Percentiles rank a stretch among this genome's conserved stretches.
These are phyloP conservation scores for Monilinia polystroma DNA, from an alignment of 2,329 filamentous ascomycete species.

Conservation along the genomic window DNA sequence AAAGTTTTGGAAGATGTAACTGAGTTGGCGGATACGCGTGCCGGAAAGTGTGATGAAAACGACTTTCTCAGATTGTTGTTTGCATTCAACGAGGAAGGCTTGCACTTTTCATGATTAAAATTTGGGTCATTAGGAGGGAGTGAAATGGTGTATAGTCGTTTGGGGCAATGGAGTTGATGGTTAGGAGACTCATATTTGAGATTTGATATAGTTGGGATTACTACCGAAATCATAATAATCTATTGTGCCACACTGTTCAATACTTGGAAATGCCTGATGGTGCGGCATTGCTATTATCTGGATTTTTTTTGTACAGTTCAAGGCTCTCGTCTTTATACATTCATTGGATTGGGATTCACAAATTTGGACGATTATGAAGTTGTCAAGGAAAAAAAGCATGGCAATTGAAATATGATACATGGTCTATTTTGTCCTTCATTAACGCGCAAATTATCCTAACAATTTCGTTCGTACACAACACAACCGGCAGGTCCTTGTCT, in stretches of 20 bases:
- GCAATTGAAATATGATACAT: not conserved
- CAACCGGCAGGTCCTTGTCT: not conserved
- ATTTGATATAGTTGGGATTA: slow-evolving; percentile 4
- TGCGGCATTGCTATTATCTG: not conserved
- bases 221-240: not conserved
- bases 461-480: not conserved
- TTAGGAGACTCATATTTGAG: not conserved
- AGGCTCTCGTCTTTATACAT: not conserved
- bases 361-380: not conserved
- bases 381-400: not conserved
- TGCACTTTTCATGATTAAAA: slow-evolving; percentile 65
- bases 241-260: not conserved
- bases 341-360: not conserved
- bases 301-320: not conserved
- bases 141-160: slow-evolving; percentile 24
- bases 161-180: slow-evolving; percentile 34
- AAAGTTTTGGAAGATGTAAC: slow-evolving; percentile 82
- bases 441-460: not conserved
- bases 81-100: slow-evolving; percentile 87
- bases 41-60: slow-evolving; percentile 86
- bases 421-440: not conserved
- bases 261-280: not conserved
- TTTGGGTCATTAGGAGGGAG: slow-evolving; percentile 6
- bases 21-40: slow-evolving; percentile 74
- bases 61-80: slow-evolving; percentile 80